Conservation (phyloP, 1,284 basidiomycete genomes). For the Sanghuangporus baumii region DNA sequence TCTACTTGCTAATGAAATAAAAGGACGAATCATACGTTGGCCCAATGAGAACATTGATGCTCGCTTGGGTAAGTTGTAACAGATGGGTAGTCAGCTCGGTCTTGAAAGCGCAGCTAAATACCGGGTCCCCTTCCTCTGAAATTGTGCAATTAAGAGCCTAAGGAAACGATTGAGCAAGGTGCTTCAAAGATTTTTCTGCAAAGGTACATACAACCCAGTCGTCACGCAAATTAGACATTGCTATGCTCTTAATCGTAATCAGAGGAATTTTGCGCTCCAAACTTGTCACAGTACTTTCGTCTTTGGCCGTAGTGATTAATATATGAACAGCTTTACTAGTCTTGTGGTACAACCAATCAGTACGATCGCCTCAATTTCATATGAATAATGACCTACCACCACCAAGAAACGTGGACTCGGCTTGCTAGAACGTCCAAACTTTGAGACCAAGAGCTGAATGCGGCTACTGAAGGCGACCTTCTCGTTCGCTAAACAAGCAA, state of each 20-base stretch:
- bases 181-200: neutral
- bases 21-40: constrained; percentile 58
- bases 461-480: constrained; percentile 85
- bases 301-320: constrained; percentile 63
- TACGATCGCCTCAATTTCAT: neutral
- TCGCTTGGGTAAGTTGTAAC: constrained; percentile 76
- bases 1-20: neutral
- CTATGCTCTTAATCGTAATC: constrained; percentile 80
- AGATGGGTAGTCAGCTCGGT: constrained; percentile 89
- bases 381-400: constrained; percentile 51
- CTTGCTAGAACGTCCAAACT: constrained; percentile 85
- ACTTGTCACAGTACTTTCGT: constrained; percentile 56
- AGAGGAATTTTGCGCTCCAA: constrained; percentile 90
- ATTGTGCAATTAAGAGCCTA: constrained; percentile 69
- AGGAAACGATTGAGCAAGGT: neutral
- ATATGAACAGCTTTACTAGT: constrained; percentile 90
- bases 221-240: constrained; percentile 86
- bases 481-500: constrained; percentile 42
- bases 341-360: constrained; percentile 36
- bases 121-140: constrained; percentile 92
- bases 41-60: constrained; percentile 68
- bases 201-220: constrained; percentile 79
- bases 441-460: constrained; percentile 83
- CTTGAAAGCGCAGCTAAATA: constrained; percentile 92
- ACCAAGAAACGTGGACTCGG: constrained; percentile 89